A percentile compares a stretch with the other conserved stretches of the same genome.
Conservation (phyloP, 2,329 filamentous ascomycete genomes). For the Microcyclospora tardicrescens region DNA sequence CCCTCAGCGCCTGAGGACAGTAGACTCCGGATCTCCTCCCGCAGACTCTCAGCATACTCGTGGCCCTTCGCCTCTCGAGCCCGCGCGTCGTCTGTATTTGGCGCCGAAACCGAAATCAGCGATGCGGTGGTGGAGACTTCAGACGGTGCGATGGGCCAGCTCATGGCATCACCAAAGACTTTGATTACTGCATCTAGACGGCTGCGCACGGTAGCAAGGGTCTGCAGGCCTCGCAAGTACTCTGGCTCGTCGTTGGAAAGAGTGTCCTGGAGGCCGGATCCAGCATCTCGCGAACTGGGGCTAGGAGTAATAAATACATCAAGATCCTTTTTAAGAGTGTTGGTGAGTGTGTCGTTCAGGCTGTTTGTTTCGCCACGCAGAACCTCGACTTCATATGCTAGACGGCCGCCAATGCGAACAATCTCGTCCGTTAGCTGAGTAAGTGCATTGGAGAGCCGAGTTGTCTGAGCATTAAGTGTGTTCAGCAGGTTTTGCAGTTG, state of each 20-base stretch:
- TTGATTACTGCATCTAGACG: constrained; percentile 84
- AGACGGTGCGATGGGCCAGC: constrained; percentile 82
- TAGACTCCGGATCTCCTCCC: constrained; percentile 57
- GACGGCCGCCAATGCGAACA: constrained; percentile 67
- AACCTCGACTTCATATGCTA: constrained; percentile 91
- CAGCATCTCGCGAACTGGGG: constrained; percentile 3
- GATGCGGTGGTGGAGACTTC: constrained; percentile 76
- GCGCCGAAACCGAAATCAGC: constrained; percentile 80
- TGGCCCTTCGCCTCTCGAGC: constrained; percentile 78
- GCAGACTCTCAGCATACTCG: constrained; percentile 57
- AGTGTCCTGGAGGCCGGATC: too few species aligned
- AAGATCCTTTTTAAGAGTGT: constrained; percentile 59
- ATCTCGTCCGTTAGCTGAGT: constrained; percentile 93
- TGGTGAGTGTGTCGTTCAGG: constrained; percentile 65
- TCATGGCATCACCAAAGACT: constrained; percentile 88
- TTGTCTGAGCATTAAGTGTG: constrained; percentile 78
- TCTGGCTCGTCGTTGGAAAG: constrained; percentile 33
- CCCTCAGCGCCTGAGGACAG: constrained; percentile 46
- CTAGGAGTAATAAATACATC: constrained; percentile 46
- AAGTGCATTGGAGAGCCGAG: constrained; percentile 64
- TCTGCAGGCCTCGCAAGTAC: constrained; percentile 68
- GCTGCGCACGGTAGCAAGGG: constrained; percentile 64
- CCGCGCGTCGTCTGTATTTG: constrained; percentile 46
- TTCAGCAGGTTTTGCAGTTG: constrained; percentile 77
- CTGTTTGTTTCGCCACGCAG: constrained; percentile 74